A percentile compares a stretch with the other conserved stretches of the same genome.
phyloP scores from a whole-genome alignment of 2,329 filamentous ascomycete genomes.

The Sphaerostilbella broomeana region DNA sequence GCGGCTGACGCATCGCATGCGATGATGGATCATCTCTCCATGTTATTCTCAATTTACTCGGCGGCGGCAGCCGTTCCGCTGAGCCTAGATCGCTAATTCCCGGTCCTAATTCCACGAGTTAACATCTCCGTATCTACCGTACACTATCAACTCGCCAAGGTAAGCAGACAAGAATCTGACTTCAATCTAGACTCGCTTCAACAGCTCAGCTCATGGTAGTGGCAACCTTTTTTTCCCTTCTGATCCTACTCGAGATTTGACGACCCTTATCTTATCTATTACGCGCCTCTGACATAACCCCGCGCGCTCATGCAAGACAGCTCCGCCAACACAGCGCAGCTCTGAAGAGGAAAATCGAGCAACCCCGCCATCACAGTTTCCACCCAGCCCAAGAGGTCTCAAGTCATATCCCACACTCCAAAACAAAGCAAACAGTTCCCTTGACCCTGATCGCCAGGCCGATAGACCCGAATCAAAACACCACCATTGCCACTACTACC shows the following conservation, averaged over 20 bases:
- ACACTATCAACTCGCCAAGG: no score
- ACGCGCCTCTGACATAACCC: conserved; percentile 11
- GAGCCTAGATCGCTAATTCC: no score
- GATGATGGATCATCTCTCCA: no score
- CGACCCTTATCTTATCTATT: conserved; percentile 11
- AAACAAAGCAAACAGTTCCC: background rate
- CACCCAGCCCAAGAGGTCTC: conserved; percentile 1
- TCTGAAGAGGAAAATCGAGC: conserved; percentile 11
- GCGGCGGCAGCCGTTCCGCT: no score
- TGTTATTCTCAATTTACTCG: no score
- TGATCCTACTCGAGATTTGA: conserved; percentile 2
- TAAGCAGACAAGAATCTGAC: no score
- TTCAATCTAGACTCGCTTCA: no score
- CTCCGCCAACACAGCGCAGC: conserved; percentile 1
- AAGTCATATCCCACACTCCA: background rate
- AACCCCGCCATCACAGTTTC: conserved; percentile 10
- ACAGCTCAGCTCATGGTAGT: conserved; percentile 6
- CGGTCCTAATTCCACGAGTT: no score
- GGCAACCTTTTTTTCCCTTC: conserved; percentile 1
- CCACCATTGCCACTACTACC: background rate
- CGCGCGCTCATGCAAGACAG: conserved; percentile 2
- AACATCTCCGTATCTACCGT: no score
- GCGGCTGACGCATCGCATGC: no score
- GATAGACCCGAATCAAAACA: background rate
- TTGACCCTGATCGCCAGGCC: background rate